Conservation (phyloP, 2,329 filamentous ascomycete species). For the Huntiella savannae region DNA sequence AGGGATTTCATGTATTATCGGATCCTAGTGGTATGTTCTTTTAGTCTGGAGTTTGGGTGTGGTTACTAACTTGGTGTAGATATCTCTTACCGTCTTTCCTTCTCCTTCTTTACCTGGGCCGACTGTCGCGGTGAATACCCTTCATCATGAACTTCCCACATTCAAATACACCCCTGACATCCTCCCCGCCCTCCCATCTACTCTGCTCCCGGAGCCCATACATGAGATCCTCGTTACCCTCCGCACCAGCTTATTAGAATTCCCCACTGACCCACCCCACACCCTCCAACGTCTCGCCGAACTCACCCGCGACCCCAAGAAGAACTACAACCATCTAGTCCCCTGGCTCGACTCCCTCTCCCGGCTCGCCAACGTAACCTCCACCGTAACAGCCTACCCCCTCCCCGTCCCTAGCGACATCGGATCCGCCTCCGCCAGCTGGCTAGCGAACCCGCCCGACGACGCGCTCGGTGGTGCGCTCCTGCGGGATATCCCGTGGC, state of each 20-base stretch:
- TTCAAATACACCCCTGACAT: conserved; percentile 1
- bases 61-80: background rate
- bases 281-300: conserved; percentile 86
- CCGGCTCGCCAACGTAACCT: conserved; percentile 78
- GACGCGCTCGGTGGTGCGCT: conserved; percentile 79
- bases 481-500: conserved; percentile 86
- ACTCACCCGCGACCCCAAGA: conserved; percentile 55
- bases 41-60: too few species aligned
- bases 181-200: conserved; percentile 6
- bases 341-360: conserved; percentile 83
- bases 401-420: conserved; percentile 40
- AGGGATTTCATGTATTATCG: too few species aligned
- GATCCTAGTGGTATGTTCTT: too few species aligned
- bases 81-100: conserved; percentile 4
- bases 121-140: background rate
- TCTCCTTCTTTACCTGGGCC: conserved; percentile 6
- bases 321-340: conserved; percentile 64
- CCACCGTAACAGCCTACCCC: conserved; percentile 61
- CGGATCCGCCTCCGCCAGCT: conserved; percentile 35
- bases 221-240: conserved; percentile 43
- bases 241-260: conserved; percentile 43
- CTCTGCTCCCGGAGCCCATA: conserved; percentile 42
- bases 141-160: too few species aligned
- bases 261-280: conserved; percentile 62
- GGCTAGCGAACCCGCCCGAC: conserved; percentile 30